phyloP scores from a whole-genome alignment of 495 filamentous ascomycete species.

The Friedmanniomyces simplex region DNA sequence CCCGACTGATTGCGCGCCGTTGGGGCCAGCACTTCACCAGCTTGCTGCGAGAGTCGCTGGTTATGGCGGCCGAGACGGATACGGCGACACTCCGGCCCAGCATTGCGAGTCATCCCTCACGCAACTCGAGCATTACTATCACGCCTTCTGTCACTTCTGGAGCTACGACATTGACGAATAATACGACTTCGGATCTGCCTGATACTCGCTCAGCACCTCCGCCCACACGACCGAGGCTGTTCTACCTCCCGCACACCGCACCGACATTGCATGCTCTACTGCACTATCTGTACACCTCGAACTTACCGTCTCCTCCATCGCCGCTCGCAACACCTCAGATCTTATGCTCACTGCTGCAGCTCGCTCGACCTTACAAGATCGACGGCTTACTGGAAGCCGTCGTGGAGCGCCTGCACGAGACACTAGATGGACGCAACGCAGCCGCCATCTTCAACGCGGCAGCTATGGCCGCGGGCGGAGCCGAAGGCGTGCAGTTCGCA shows the following conservation, averaged over 20 bases:
- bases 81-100: conserved; percentile 44
- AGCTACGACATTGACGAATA: conserved; percentile 46
- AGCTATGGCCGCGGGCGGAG: conserved; percentile 94
- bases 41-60: conserved; percentile 65
- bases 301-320: conserved; percentile 62
- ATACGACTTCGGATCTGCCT: conserved; percentile 34
- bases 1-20: conserved; percentile 68
- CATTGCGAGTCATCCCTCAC: conserved; percentile 30
- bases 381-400: conserved; percentile 86
- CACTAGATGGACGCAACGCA: conserved; percentile 85
- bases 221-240: conserved; percentile 63
- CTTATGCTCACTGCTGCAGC: conserved; percentile 85
- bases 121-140: conserved; percentile 78
- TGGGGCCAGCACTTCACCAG: conserved; percentile 97
- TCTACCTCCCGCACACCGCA: conserved; percentile 88
- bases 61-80: conserved; percentile 44
- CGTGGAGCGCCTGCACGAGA: conserved; percentile 80
- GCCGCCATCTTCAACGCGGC: conserved; percentile 97
- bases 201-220: conserved; percentile 46
- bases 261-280: conserved; percentile 79
- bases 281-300: conserved; percentile 86
- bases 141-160: conserved; percentile 54
- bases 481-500: conserved; percentile 45
- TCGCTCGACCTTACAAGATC: conserved; percentile 84
- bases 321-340: conserved; percentile 90